Conservation (phyloP, 108 stramenopile species). For the Pinguiococcus pyrenoidosus region DNA sequence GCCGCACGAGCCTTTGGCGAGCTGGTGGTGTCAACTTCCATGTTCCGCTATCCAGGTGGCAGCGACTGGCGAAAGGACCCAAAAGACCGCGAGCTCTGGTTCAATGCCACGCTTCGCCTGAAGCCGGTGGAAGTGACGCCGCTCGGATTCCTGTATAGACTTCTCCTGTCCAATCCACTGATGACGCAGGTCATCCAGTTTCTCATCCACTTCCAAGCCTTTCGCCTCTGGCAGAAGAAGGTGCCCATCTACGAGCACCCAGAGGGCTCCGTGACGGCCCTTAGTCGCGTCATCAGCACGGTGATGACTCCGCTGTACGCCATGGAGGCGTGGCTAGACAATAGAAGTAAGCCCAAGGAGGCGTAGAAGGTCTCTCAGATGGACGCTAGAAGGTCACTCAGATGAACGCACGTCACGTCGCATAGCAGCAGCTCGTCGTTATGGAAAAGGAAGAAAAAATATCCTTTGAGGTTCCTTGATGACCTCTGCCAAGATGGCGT, state of each 20-base stretch:
- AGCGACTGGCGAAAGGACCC: neutral
- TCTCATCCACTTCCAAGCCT: conserved; percentile 72
- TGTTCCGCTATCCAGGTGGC: no score
- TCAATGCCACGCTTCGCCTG: conserved; percentile 36
- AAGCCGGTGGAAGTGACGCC: conserved; percentile 28
- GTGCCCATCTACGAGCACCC: conserved; percentile 63
- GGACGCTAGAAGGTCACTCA: no score
- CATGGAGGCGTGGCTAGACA: no score
- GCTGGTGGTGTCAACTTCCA: neutral
- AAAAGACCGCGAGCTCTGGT: neutral
- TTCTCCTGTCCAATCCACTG: conserved; percentile 52
- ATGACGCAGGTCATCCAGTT: conserved; percentile 61
- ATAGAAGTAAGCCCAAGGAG: no score
- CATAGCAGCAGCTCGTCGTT: no score
- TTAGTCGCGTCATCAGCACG: conserved; percentile 44
- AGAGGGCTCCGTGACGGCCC: conserved; percentile 49
- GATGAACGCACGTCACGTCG: no score
- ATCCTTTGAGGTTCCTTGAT: no score
- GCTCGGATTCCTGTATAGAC: conserved; percentile 33
- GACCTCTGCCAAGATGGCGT: no score
- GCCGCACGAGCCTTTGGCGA: neutral
- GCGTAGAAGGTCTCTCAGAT: no score
- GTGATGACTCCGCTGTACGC: conserved; percentile 50
- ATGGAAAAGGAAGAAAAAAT: no score
- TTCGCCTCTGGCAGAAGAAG: conserved; percentile 53